A percentile compares a stretch with the other conserved stretches of the same genome.
phyloP scores from a whole-genome alignment of 1,284 basidiomycete genomes.

The Cryptococcus sp. region DNA sequence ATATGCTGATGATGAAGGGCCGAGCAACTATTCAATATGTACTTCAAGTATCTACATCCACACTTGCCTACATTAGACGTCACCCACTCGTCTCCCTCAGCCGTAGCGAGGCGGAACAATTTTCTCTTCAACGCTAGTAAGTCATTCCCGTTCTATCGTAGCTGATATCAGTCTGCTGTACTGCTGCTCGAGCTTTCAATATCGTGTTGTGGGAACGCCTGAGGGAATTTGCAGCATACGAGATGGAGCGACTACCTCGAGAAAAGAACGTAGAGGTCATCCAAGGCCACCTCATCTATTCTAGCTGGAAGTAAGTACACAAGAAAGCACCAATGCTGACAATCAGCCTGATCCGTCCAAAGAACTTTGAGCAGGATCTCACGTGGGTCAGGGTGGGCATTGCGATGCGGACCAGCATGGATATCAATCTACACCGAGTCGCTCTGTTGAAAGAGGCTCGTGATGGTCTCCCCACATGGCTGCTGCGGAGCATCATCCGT shows the following conservation, averaged over 20 bases:
- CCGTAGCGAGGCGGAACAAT: slow-evolving; percentile 29
- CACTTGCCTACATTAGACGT: slow-evolving; percentile 30
- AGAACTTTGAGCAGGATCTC: slow-evolving; percentile 32
- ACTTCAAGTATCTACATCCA: slow-evolving; percentile 27
- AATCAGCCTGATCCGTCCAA: slow-evolving; percentile 26
- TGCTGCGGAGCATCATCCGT: slow-evolving; percentile 24
- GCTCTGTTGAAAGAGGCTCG: slow-evolving; percentile 19
- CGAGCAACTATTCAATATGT: slow-evolving; percentile 28
- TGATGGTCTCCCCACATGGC: slow-evolving; percentile 21
- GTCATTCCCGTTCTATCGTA: neutral
- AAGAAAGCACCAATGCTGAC: neutral
- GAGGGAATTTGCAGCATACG: slow-evolving; percentile 27
- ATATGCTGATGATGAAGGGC: slow-evolving; percentile 14
- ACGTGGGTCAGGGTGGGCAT: slow-evolving; percentile 32
- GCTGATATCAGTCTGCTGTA: slow-evolving; percentile 25
- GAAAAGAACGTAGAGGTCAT: slow-evolving; percentile 36
- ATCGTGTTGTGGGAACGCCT: slow-evolving; percentile 29
- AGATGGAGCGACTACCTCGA: slow-evolving; percentile 32
- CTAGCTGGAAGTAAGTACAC: slow-evolving; percentile 28
- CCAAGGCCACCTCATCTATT: slow-evolving; percentile 33
- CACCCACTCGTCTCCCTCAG: slow-evolving; percentile 16
- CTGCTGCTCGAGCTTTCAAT: slow-evolving; percentile 28
- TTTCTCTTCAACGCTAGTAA: slow-evolving; percentile 37
- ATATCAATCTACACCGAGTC: slow-evolving; percentile 36
- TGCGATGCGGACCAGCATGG: slow-evolving; percentile 26